Conservation (phyloP, 495 filamentous ascomycete species). For the Xylaria scruposa region DNA sequence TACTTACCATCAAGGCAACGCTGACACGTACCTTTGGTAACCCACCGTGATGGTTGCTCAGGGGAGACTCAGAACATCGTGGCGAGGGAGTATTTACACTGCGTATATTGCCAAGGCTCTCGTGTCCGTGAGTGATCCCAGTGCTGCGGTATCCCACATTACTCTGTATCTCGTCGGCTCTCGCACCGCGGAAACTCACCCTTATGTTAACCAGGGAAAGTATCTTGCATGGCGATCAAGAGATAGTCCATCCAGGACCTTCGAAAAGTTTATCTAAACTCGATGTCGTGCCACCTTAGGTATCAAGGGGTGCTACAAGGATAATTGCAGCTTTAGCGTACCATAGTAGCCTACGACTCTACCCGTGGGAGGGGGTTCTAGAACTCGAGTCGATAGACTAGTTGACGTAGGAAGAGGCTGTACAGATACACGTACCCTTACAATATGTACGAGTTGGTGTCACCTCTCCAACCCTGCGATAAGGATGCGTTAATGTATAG, state of each 20-base stretch:
- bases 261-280: conserved; percentile 15
- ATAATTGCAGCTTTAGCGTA: background rate
- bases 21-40: conserved; percentile 18
- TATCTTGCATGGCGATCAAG: conserved; percentile 19
- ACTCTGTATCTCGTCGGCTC: conserved; percentile 34
- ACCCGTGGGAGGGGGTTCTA: conserved; percentile 2
- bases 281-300: conserved; percentile 40
- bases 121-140: conserved; percentile 35
- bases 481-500: background rate
- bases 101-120: conserved; percentile 26
- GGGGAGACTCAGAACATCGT: conserved; percentile 13
- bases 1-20: conserved; percentile 23
- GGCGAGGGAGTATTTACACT: conserved; percentile 21
- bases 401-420: background rate
- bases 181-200: conserved; percentile 30
- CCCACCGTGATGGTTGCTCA: conserved; percentile 20
- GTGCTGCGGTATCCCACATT: conserved; percentile 37
- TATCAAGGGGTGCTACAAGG: conserved; percentile 32
- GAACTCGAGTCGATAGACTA: conserved; percentile 4
- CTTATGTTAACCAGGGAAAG: conserved; percentile 20
- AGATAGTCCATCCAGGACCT: conserved; percentile 29
- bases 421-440: background rate
- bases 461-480: background rate
- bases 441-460: conserved; percentile 3
- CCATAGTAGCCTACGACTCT: background rate